These are phyloP conservation scores for Basipetospora chlamydospora DNA, from an alignment of 2,329 filamentous ascomycete species.

Conservation along the genomic window DNA sequence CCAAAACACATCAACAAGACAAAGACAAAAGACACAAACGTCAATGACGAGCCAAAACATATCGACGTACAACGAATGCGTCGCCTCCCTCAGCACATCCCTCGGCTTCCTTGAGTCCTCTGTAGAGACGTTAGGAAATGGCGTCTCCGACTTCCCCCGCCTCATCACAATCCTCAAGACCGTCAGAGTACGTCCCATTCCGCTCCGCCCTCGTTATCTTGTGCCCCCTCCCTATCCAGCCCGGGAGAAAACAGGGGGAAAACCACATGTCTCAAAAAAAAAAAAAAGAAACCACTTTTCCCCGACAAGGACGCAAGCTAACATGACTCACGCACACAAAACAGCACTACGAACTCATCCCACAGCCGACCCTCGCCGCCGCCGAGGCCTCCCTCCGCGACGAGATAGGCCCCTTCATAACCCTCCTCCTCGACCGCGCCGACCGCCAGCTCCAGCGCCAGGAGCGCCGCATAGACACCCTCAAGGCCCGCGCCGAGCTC, in stretches of 20 bases:
- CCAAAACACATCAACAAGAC: no score
- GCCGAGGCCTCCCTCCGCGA: conserved; percentile 75
- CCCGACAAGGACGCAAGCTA: not conserved
- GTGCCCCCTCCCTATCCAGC: conserved; percentile 64
- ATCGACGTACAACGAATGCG: conserved; percentile 39
- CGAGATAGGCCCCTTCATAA: conserved; percentile 79
- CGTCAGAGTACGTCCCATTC: conserved; percentile 31
- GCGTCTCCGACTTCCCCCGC: conserved; percentile 43
- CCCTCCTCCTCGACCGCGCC: conserved; percentile 65
- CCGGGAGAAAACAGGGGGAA: conserved; percentile 48
- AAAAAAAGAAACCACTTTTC: not conserved
- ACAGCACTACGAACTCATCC: conserved; percentile 85
- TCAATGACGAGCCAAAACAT: conserved; percentile 4
- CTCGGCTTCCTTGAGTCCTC: conserved; percentile 46
- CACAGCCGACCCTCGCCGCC: conserved; percentile 64
- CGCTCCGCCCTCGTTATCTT: not conserved
- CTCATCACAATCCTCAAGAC: conserved; percentile 41
- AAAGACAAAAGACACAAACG: not conserved
- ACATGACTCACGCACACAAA: not conserved
- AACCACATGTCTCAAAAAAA: not conserved
- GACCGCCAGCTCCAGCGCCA: conserved; percentile 71
- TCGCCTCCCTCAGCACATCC: conserved; percentile 43
- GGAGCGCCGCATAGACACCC: conserved; percentile 65
- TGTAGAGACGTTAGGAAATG: conserved; percentile 38
- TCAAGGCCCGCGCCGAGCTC: conserved; percentile 70